These are phyloP conservation scores for Nakazawaea wickerhamii DNA, from an alignment of 805 yeast species.

Conservation along the genomic window DNA sequence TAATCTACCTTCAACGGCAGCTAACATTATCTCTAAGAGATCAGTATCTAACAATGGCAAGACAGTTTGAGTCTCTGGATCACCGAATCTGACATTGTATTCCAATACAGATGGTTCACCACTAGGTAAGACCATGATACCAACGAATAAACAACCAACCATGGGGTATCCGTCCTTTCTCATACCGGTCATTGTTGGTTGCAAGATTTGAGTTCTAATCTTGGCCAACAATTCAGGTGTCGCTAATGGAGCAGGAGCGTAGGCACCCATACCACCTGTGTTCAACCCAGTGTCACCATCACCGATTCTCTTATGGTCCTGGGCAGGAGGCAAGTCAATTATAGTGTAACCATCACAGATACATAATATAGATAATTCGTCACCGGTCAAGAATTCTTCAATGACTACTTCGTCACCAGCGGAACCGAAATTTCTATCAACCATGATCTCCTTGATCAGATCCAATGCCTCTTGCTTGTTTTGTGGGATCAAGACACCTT, in stretches of 20 bases:
- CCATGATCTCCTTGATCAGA: conserved; percentile 86
- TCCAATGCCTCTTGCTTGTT: conserved; percentile 76
- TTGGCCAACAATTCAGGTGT: conserved; percentile 65
- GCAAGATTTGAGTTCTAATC: conserved; percentile 70
- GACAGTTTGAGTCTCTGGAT: conserved; percentile 98
- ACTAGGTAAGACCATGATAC: conserved; percentile 79
- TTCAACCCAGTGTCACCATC: conserved; percentile 92
- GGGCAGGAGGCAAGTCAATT: conserved; percentile 92
- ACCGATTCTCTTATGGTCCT: conserved; percentile 94
- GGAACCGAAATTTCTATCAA: conserved; percentile 77
- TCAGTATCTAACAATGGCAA: conserved; percentile 88
- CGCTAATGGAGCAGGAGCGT: conserved; percentile 96
- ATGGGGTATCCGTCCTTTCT: conserved; percentile 92
- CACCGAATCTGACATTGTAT: conserved; percentile 97
- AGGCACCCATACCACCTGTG: conserved; percentile 99
- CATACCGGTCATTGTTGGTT: conserved; percentile 95
- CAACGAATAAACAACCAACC: conserved; percentile 93
- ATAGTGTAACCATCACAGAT: conserved; percentile 91
- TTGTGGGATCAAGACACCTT: conserved; percentile 93
- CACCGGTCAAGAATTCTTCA: conserved; percentile 95
- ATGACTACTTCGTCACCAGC: conserved; percentile 96
- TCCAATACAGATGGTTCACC: conserved; percentile 91
- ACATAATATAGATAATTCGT: conserved; percentile 90
- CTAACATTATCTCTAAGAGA: conserved; percentile 85
- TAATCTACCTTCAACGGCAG: conserved; percentile 90